A percentile compares a stretch with the other conserved stretches of the same genome.
These are phyloP conservation scores for Trebouxia gelatinosa DNA, from an alignment of 163 green algal species.

Conservation along the genomic window DNA sequence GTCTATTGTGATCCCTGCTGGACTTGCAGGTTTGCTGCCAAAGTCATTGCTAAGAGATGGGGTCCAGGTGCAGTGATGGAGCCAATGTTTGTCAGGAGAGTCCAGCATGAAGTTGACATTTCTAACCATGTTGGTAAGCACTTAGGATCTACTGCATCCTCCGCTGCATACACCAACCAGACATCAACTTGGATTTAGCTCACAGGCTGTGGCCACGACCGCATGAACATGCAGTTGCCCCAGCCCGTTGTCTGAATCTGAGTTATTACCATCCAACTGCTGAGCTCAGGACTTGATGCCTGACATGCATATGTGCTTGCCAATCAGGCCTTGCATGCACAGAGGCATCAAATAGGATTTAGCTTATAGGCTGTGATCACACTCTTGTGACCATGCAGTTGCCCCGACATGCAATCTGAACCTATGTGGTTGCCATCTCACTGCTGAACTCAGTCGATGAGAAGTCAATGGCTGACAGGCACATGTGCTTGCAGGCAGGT, in stretches of 20 bases:
- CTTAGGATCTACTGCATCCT: no score
- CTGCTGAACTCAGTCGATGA: background rate
- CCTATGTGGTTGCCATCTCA: background rate
- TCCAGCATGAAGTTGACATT: conserved; percentile 76
- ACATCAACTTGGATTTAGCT: background rate
- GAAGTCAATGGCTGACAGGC: background rate
- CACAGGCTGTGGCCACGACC: background rate
- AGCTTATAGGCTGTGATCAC: background rate
- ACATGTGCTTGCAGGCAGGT: conserved; percentile 29
- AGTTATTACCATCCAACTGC: background rate
- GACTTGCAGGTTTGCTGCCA: conserved; percentile 61
- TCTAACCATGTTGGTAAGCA: conserved; percentile 54
- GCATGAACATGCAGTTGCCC: background rate
- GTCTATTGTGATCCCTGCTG: background rate
- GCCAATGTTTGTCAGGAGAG: conserved; percentile 53
- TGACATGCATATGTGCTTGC: background rate
- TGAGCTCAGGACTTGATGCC: background rate
- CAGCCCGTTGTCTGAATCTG: background rate
- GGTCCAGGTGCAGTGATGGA: conserved; percentile 49
- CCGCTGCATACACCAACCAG: no score
- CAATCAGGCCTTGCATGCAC: background rate
- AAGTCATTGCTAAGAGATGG: conserved; percentile 66
- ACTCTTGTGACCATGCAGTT: background rate
- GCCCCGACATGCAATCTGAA: background rate
- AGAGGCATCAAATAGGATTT: background rate